Evolutionary conservation across 805 yeast species (phyloP), one percentile per base, ranked within the genome.

Genomic region (Suhomyces sp.): DNA sequence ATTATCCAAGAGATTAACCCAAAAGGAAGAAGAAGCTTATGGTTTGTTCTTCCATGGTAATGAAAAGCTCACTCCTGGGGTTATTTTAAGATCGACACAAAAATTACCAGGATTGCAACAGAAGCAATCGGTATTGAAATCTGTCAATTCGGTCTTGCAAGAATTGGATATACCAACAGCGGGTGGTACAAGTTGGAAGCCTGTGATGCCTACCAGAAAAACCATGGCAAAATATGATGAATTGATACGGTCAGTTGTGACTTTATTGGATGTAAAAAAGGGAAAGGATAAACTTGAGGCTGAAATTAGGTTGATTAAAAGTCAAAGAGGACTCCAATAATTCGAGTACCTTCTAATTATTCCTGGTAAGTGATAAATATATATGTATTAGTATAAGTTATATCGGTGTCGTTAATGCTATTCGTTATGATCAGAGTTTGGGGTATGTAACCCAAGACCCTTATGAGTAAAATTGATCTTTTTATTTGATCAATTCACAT

Each of bases 221-320:
- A 88, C 90, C 1, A 76, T 87, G 60, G 72, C 80, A 5, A 79
- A 77, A 50, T 88, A 83, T 53, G 97, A 91, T 48, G 78, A 77
- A 38, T 60, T 93, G 34, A 70, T 84, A 31, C 79, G 81, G 44
- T 68, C 81, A 0, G 84, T 87, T 19, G 79, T 79, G 9, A 74
- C 82, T 2, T 65, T 91, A 43, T 67, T 90, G 36, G 98, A 93
- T 36, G 69, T 90, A 11, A 91, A 91, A 63, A 83, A 79, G 55
- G 95, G 87, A 38, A 77, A 79, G 14, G 98, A 93, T 57, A 88
- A 88, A 60, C 65, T 90, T 10, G 90, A 86, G 43, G 81, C 95
- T 3, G 98, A 91, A 47, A 72, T 68, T 18, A 53, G 53, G 41
- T 59, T 68, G 37, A 65, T 68, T 25, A 66, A 65, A 43, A 63